phyloP scores from a whole-genome alignment of 1,284 basidiomycete genomes.

The Inonotus hispidus region DNA sequence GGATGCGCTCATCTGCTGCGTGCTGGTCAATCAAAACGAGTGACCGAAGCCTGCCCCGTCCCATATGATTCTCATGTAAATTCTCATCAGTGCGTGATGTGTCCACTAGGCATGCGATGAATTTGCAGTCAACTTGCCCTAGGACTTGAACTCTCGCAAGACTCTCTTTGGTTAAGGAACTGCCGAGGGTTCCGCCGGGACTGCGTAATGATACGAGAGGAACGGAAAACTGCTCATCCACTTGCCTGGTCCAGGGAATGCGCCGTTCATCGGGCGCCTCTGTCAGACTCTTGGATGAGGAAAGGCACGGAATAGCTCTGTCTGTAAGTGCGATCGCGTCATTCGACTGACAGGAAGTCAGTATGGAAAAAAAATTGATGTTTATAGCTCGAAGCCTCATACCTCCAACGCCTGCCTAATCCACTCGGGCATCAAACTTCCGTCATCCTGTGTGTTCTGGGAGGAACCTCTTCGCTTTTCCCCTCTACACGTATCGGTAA shows the following conservation, averaged over 20 bases:
- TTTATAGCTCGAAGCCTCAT: slow-evolving; percentile 20
- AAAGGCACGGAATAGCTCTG: slow-evolving; percentile 28
- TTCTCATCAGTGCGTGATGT: slow-evolving; percentile 18
- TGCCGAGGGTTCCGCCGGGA: slow-evolving; percentile 18
- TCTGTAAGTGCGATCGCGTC: slow-evolving; percentile 42
- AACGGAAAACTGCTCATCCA: background rate
- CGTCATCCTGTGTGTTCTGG: background rate
- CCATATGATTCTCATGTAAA: slow-evolving; percentile 9
- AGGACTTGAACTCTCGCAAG: slow-evolving; percentile 56
- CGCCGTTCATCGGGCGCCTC: background rate
- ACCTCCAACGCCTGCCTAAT: slow-evolving; percentile 46
- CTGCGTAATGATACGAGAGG: background rate
- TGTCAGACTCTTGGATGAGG: slow-evolving; percentile 29
- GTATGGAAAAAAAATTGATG: background rate
- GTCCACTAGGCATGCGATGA: slow-evolving; percentile 65
- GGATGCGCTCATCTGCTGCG: slow-evolving; percentile 88
- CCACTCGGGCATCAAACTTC: slow-evolving; percentile 41
- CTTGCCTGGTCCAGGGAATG: background rate
- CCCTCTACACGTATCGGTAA: slow-evolving; percentile 24
- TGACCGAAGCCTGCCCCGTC: slow-evolving; percentile 23
- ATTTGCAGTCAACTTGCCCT: slow-evolving; percentile 86
- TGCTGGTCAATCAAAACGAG: slow-evolving; percentile 91
- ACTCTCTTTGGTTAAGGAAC: slow-evolving; percentile 46
- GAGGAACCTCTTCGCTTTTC: slow-evolving; percentile 3
- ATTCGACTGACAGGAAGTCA: slow-evolving; percentile 38